Conservation (phyloP, 208 protist genomes). For the Trypanosoma theileri region DNA sequence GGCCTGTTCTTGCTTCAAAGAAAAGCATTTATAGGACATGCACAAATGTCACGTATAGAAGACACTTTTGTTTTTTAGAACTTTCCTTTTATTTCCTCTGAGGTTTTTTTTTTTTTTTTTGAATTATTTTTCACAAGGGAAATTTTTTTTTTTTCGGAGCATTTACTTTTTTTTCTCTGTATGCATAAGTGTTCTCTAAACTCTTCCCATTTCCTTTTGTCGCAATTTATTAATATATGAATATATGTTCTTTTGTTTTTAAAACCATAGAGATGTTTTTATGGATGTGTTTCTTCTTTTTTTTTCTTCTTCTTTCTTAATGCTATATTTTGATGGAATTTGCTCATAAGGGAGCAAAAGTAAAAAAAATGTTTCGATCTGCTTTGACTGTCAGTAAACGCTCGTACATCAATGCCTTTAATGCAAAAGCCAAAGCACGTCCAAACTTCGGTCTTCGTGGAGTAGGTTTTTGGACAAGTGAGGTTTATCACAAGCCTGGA, state of each 20-base stretch:
- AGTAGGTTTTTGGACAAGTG: constrained; percentile 78
- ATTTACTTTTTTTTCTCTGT: constrained; percentile 1
- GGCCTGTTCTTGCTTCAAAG: constrained; percentile 6
- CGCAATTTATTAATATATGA: not conserved
- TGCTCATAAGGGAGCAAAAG: not conserved
- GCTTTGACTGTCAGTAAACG: constrained; percentile 69
- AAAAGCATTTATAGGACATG: constrained; percentile 4
- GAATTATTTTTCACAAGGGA: not conserved
- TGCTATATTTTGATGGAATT: constrained; percentile 2
- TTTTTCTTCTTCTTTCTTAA: constrained; percentile 11
- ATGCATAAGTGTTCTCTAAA: too few relatives aligned
- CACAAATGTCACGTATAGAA: constrained; percentile 16
- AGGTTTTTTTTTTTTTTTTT: constrained; percentile 15
- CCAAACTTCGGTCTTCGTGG: constrained; percentile 87
- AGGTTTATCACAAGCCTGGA: constrained; percentile 78
- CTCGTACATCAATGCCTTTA: constrained; percentile 82
- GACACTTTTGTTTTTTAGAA: not conserved
- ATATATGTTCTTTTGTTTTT: not conserved
- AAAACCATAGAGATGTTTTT: not conserved
- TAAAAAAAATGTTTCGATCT: constrained; percentile 56
- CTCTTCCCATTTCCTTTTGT: too few relatives aligned
- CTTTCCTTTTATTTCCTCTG: not conserved
- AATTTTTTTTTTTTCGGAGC: not conserved
- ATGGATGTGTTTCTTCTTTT: not conserved
- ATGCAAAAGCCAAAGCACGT: constrained; percentile 83